phyloP scores from a whole-genome alignment of 78 protist species.

The Trichosphaerium sp. region DNA sequence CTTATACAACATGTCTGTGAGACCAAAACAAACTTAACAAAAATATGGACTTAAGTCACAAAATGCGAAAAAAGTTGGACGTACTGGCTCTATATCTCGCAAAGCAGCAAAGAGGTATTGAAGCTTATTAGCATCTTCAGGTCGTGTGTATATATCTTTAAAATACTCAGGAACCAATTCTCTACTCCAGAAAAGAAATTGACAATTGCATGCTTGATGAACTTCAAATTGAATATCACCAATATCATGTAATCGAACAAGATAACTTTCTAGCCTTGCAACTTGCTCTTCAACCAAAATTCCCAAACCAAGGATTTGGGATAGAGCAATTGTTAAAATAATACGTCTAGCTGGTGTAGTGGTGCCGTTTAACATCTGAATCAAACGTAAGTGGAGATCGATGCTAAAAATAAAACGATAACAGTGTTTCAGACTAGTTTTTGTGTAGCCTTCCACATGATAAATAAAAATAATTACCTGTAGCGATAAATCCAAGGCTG shows the following conservation, averaged over 20 bases:
- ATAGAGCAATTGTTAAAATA: not conserved
- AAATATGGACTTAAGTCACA: not conserved
- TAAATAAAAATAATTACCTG: too few species aligned
- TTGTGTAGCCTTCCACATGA: too few species aligned
- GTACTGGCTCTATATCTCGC: constrained; percentile 34
- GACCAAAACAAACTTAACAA: not conserved
- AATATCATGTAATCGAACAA: constrained; percentile 32
- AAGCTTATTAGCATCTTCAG: constrained; percentile 32
- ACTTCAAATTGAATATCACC: not conserved
- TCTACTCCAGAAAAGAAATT: constrained; percentile 61
- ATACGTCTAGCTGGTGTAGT: constrained; percentile 2
- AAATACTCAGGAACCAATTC: constrained; percentile 59
- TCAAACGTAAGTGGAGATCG: too few species aligned
- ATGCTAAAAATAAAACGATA: not conserved
- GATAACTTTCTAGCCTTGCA: constrained; percentile 5
- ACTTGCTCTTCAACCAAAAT: constrained; percentile 14
- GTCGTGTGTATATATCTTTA: constrained; percentile 29
- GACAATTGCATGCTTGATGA: constrained; percentile 42
- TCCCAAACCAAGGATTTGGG: not conserved
- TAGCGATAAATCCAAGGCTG: too few species aligned
- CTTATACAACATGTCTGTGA: not conserved
- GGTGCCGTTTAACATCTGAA: not conserved
- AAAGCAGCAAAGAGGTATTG: constrained; percentile 54
- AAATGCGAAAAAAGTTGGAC: not conserved
- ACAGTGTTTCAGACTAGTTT: too few species aligned